Conservation (phyloP, 768 basidiomycete species). For the Mycena vitilis region DNA sequence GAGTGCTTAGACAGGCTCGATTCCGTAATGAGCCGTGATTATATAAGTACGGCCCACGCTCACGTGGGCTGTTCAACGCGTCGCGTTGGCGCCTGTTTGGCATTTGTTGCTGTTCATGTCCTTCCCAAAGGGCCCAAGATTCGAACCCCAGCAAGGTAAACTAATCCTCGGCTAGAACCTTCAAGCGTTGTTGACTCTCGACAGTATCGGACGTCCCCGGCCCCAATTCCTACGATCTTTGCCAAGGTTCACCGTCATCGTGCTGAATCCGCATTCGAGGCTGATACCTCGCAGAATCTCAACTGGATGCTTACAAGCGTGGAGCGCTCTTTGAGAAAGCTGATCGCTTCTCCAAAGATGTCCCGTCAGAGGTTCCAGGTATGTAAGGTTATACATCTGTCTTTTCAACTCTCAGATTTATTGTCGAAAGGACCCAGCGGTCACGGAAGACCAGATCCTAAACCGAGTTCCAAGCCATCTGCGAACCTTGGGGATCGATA, state of each 20-base stretch:
- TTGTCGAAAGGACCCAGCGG: conserved; percentile 48
- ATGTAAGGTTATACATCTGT: conserved; percentile 9
- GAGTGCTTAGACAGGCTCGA: no score
- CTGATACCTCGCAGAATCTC: conserved; percentile 47
- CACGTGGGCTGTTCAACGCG: conserved; percentile 15
- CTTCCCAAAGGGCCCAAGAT: conserved; percentile 63
- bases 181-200: not conserved
- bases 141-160: conserved; percentile 54
- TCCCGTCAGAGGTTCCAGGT: conserved; percentile 57
- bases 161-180: no score
- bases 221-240: conserved; percentile 60
- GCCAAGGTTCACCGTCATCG: conserved; percentile 46
- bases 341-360: conserved; percentile 62
- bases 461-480: conserved; percentile 37
- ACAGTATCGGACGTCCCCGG: conserved; percentile 64
- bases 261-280: not conserved
- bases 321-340: conserved; percentile 70
- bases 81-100: not conserved
- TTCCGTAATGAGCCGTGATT: no score
- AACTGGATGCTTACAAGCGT: conserved; percentile 64
- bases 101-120: conserved; percentile 20
- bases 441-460: conserved; percentile 42
- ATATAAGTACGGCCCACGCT: not conserved
- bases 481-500: conserved; percentile 58
- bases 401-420: conserved; percentile 4